These are phyloP conservation scores for Phanerochaete sordida DNA, from an alignment of 768 basidiomycete genomes.

Conservation along the genomic window DNA sequence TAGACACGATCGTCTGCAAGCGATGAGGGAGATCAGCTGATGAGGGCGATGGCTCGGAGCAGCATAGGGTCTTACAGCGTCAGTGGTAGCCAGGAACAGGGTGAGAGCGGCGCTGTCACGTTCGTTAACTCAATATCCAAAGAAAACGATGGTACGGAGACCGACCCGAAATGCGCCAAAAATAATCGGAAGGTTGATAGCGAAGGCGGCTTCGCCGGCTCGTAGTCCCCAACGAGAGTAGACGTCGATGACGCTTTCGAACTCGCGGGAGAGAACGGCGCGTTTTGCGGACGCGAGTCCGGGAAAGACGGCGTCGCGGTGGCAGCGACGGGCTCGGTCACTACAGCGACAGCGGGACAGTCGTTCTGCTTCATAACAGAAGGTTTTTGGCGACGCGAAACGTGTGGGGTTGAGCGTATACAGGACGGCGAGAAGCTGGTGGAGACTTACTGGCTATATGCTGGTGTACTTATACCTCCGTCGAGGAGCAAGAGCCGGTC, in stretches of 20 bases:
- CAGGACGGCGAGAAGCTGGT: background rate
- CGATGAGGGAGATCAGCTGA: slow-evolving; percentile 8
- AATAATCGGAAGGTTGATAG: slow-evolving; percentile 58
- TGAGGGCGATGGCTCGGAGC: background rate
- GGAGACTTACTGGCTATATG: slow-evolving; percentile 1
- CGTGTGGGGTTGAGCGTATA: background rate
- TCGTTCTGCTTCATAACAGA: background rate
- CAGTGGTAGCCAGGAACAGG: slow-evolving; percentile 83
- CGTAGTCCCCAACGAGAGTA: slow-evolving; percentile 18
- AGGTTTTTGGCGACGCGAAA: background rate
- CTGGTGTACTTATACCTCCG: slow-evolving; percentile 11
- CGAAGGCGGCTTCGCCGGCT: slow-evolving; percentile 4
- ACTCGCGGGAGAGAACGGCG: slow-evolving; percentile 10
- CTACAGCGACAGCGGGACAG: background rate
- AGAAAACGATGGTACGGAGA: slow-evolving; percentile 9
- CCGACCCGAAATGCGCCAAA: slow-evolving; percentile 67
- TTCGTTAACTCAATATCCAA: background rate
- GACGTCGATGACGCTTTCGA: slow-evolving; percentile 18
- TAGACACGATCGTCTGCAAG: slow-evolving; percentile 73
- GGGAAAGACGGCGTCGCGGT: background rate
- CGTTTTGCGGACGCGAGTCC: background rate
- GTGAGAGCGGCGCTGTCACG: slow-evolving; percentile 65
- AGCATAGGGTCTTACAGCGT: slow-evolving; percentile 52
- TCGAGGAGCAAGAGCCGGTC: background rate
- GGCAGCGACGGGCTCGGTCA: background rate